phyloP scores from a whole-genome alignment of 2,329 filamentous ascomycete genomes.

The Xylariaceae sp. region DNA sequence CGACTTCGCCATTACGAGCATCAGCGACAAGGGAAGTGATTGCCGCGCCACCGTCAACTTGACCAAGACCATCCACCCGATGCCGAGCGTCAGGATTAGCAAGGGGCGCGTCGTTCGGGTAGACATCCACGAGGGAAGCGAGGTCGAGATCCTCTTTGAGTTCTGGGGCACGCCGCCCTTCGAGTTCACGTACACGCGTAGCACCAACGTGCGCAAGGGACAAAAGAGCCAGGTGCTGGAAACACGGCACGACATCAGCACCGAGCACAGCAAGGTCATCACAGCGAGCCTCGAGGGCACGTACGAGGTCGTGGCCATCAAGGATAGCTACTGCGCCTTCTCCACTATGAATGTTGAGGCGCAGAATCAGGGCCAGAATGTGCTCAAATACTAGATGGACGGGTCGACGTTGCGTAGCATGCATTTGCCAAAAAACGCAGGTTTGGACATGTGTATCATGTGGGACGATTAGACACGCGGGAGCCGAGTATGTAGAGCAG shows the following conservation, averaged over 20 bases:
- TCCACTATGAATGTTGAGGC: constrained; percentile 67
- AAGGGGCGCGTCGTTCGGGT: constrained; percentile 79
- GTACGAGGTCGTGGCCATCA: constrained; percentile 96
- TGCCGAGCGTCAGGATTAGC: constrained; percentile 89
- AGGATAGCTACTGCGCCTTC: constrained; percentile 90
- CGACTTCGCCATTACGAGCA: constrained; percentile 80
- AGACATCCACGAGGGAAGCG: constrained; percentile 95
- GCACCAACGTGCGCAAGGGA: constrained; percentile 79
- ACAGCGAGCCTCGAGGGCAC: constrained; percentile 91
- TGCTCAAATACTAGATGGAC: constrained; percentile 33
- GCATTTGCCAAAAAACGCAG: background rate
- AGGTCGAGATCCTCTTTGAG: constrained; percentile 90
- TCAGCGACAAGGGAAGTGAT: constrained; percentile 85
- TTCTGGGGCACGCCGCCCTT: constrained; percentile 96
- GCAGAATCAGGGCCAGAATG: constrained; percentile 49
- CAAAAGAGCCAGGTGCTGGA: constrained; percentile 82
- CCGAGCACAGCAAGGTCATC: constrained; percentile 80
- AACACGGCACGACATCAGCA: constrained; percentile 83
- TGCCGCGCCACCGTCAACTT: constrained; percentile 82
- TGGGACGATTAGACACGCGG: background rate
- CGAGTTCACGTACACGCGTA: constrained; percentile 95
- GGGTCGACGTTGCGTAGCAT: background rate
- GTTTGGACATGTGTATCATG: background rate
- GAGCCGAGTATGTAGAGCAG: background rate
- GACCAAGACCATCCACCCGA: constrained; percentile 82